These are phyloP conservation scores for Cicer judaicum DNA, from an alignment of 306 rosid genomes.

Conservation along the genomic window DNA sequence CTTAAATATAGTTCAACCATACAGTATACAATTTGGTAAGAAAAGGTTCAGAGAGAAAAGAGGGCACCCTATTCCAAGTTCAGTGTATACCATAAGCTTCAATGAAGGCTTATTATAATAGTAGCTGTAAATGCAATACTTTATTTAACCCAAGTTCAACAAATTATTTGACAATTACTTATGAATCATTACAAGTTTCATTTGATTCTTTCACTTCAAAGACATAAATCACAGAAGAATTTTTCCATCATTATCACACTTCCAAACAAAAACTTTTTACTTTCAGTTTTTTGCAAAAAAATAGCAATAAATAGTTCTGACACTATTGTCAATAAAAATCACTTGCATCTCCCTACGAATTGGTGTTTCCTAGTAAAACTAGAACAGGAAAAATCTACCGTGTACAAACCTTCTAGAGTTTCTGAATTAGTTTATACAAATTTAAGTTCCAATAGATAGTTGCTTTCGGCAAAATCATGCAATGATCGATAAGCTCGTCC, in stretches of 20 bases:
- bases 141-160: constrained; percentile 10
- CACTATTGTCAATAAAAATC: neutral
- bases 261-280: constrained; percentile 6
- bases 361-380: constrained; percentile 14
- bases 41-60: neutral
- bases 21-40: neutral
- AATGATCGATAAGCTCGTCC: constrained; percentile 74
- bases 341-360: neutral
- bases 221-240: constrained; percentile 6
- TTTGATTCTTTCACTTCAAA: constrained; percentile 13
- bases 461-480: constrained; percentile 89
- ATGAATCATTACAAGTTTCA: constrained; percentile 15
- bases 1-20: constrained; percentile 22
- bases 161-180: neutral
- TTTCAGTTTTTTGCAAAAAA: constrained; percentile 1
- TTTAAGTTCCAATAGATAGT: constrained; percentile 72
- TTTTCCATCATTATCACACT: constrained; percentile 3
- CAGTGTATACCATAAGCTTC: constrained; percentile 13
- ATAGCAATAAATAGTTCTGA: constrained; percentile 27
- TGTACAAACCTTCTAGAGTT: constrained; percentile 53
- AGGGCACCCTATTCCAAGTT: neutral
- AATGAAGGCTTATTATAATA: neutral
- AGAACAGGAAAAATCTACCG: neutral
- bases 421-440: constrained; percentile 65
- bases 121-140: neutral